phyloP scores from a whole-genome alignment of 78 protist species.

The Dictyostelium purpureum region DNA sequence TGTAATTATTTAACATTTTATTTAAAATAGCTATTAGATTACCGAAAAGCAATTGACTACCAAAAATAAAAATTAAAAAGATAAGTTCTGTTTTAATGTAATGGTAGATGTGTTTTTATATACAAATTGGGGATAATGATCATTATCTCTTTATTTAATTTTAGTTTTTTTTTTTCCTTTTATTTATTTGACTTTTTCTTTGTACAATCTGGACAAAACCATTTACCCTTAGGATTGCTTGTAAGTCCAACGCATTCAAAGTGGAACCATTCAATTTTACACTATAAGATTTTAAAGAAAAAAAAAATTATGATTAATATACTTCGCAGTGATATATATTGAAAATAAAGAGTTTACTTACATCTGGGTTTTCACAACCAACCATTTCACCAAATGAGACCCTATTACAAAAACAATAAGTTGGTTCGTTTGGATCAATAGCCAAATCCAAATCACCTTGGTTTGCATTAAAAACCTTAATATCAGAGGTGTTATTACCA shows the following conservation, averaged over 20 bases:
- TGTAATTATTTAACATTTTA: too few relatives aligned
- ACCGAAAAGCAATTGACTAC: too few relatives aligned
- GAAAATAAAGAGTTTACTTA: not conserved
- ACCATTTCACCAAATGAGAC: conserved; percentile 95
- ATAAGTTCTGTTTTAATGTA: too few relatives aligned
- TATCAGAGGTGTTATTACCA: not conserved
- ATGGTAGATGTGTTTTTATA: too few relatives aligned
- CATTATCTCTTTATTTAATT: too few relatives aligned
- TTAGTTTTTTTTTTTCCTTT: too few relatives aligned
- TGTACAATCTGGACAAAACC: conserved; percentile 85
- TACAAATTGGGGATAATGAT: too few relatives aligned
- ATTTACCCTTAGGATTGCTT: conserved; percentile 85
- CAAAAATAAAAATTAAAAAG: too few relatives aligned
- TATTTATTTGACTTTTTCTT: not conserved
- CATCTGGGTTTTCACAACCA: conserved; percentile 89
- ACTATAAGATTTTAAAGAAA: conserved; percentile 12
- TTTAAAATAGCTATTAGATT: too few relatives aligned
- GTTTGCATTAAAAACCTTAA: conserved; percentile 23
- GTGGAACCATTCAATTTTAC: conserved; percentile 92
- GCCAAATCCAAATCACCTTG: conserved; percentile 87
- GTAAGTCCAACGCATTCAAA: conserved; percentile 89
- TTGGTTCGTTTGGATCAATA: conserved; percentile 93
- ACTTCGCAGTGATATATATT: too few relatives aligned
- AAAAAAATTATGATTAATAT: not conserved
- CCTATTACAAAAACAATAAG: conserved; percentile 88